phyloP scores from a whole-genome alignment of 2,329 filamentous ascomycete genomes.

The Aspergillus sp. region DNA sequence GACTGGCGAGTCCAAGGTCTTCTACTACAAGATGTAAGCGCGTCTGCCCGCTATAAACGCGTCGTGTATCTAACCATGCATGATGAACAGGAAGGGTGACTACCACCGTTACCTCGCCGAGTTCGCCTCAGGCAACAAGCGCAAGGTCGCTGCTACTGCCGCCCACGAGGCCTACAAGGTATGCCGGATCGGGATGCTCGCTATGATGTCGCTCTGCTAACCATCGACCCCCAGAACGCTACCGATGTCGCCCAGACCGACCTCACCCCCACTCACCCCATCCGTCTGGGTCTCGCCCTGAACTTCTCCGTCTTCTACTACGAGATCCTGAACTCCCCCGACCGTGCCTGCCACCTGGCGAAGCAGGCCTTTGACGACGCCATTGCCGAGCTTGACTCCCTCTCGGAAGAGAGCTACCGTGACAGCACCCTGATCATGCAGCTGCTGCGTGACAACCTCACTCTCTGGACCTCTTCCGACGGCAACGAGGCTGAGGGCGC shows the following conservation, averaged over 20 bases:
- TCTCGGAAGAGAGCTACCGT: conserved; percentile 97
- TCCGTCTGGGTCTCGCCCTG: conserved; percentile 92
- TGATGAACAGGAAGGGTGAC: conserved; percentile 82
- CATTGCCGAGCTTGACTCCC: conserved; percentile 96
- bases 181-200: conserved; percentile 28
- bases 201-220: not conserved
- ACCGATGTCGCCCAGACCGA: conserved; percentile 98
- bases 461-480: conserved; percentile 95
- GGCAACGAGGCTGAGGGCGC: conserved; percentile 67
- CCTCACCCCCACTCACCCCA: conserved; percentile 94
- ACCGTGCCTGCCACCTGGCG: conserved; percentile 95
- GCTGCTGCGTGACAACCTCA: conserved; percentile 95
- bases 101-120: conserved; percentile 99
- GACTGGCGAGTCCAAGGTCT: conserved; percentile 98
- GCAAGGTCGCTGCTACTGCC: conserved; percentile 90
- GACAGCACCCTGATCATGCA: conserved; percentile 99
- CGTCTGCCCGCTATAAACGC: not conserved
- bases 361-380: conserved; percentile 99
- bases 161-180: conserved; percentile 99
- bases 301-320: conserved; percentile 99
- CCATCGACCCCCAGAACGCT: conserved; percentile 65
- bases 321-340: conserved; percentile 97
- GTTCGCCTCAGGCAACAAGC: conserved; percentile 91
- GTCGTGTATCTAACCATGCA: conserved; percentile 69
- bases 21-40: conserved; percentile 99